Base-by-base conservation (phyloP, 192 early-diverging fungal genomes). In the Chytriomyces confervae region DNA sequence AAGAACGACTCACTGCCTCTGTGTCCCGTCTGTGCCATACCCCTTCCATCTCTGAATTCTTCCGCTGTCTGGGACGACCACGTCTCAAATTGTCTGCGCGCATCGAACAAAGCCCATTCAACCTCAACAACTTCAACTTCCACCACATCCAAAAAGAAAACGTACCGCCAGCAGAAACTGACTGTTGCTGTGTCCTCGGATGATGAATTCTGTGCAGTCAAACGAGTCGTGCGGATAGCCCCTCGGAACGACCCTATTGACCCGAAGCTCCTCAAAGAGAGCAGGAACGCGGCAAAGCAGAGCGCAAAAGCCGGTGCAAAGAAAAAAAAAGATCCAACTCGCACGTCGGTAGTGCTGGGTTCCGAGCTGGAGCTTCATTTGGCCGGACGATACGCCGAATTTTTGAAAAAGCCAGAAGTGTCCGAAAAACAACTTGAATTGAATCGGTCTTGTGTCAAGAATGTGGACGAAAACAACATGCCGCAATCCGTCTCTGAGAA, bases 131-230 rank as follows among this genome's bases (percentile, higher is more conserved):
- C 36, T 36, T 36, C 36, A 36, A 36, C 36, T 36, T 36, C 36
- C 36, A 36, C 36, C 36, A 36, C 36, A 36, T 36, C 36, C 36
- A 36, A 36, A 36, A 36, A 36, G 36, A 36, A 36, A 36, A 36
- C 36, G 3, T 36, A 36, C 36, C 36, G 36, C 36, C 36, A 36
- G 36, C 36, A 36, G 36, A 36, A 36, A 36, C 36, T 36, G 36
- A 36, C 36, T 36, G 36, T 36, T 36, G 36, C 36, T 36, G 36
- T 71, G 18, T 71, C 69, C 57, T 71, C 69, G 8, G 69, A 71
- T 27, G 69, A 71, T 6, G 69, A 71, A 50, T 71, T 71, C 50
- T 71, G 69, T 44, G 57, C 69, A n/a, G 66, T 67, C 36, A 67
- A 67, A 67, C 43, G 11, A 46, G 43, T 47, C 44, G 66, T 67